phyloP scores from a whole-genome alignment of 1,284 basidiomycete species.

The Mrakiaceae sp. region DNA sequence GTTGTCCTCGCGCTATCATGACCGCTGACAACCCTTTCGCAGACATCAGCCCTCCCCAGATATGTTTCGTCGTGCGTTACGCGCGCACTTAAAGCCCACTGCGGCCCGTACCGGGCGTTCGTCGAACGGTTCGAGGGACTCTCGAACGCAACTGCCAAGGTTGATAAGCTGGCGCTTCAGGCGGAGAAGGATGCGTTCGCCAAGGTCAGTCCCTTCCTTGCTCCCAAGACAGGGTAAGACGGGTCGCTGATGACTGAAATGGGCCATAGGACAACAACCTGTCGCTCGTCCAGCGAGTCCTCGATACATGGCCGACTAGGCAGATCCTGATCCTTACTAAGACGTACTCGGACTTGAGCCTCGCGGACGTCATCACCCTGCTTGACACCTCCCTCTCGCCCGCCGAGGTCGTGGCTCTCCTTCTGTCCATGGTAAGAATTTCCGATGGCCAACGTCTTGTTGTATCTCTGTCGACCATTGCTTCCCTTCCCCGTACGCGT shows the following conservation, averaged over 20 bases:
- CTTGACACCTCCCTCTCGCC: background rate
- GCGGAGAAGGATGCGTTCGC: constrained; percentile 47
- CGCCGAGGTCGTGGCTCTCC: background rate
- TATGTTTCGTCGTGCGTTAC: constrained; percentile 49
- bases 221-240: background rate
- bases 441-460: background rate
- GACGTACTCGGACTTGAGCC: constrained; percentile 61
- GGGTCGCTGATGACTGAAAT: constrained; percentile 16
- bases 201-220: constrained; percentile 35
- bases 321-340: constrained; percentile 60
- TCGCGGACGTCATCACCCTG: constrained; percentile 45
- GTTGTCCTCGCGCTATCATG: constrained; percentile 1
- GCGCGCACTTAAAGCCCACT: constrained; percentile 45
- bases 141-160: constrained; percentile 32
- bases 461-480: background rate
- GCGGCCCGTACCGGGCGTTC: constrained; percentile 49
- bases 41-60: constrained; percentile 52
- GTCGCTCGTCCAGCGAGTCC: constrained; percentile 53
- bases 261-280: constrained; percentile 51
- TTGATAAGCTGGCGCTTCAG: constrained; percentile 34
- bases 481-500: background rate
- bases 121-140: constrained; percentile 51
- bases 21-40: background rate
- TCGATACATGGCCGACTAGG: constrained; percentile 58
- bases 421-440: background rate